Percentiles rank a stretch among this genome's conserved stretches.
Conservation (phyloP, 2,329 filamentous ascomycete genomes). For the Incumbomyces lentus region DNA sequence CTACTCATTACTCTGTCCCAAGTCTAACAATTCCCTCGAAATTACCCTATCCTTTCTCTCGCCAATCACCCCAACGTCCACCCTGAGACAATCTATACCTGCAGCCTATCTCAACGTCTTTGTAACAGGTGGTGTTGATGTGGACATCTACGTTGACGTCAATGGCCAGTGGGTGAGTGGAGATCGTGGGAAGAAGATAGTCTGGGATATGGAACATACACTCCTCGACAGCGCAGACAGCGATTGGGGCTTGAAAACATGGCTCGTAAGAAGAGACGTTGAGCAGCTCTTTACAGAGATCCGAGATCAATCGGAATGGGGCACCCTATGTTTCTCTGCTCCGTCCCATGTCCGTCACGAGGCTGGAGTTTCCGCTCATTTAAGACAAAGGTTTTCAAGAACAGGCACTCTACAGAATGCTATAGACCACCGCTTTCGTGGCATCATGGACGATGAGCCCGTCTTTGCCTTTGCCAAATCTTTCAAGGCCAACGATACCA, state of each 20-base stretch:
- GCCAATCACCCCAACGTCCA: constrained; percentile 71
- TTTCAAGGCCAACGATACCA: constrained; percentile 41
- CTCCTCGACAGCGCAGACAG: constrained; percentile 29
- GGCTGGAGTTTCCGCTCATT: constrained; percentile 54
- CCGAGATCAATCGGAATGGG: constrained; percentile 71
- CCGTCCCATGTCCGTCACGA: constrained; percentile 59
- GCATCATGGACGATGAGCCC: constrained; percentile 66
- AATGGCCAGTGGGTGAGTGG: constrained; percentile 78
- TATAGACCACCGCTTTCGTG: constrained; percentile 56
- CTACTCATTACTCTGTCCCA: constrained; percentile 38
- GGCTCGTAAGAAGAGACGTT: constrained; percentile 31
- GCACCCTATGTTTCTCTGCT: constrained; percentile 64
- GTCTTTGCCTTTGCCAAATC: constrained; percentile 69
- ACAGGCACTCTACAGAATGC: constrained; percentile 56
- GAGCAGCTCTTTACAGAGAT: constrained; percentile 65
- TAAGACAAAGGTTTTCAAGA: constrained; percentile 60
- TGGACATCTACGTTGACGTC: constrained; percentile 57
- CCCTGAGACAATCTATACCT: constrained; percentile 69
- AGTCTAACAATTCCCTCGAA: constrained; percentile 31
- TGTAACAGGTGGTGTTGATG: constrained; percentile 55
- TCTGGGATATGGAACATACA: constrained; percentile 53
- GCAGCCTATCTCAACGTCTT: constrained; percentile 66
- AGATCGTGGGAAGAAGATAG: constrained; percentile 56
- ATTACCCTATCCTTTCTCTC: constrained; percentile 58
- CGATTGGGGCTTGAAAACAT: constrained; percentile 31